phyloP scores from a whole-genome alignment of 371 early-diverging fungal genomes.

The Mortierella sp. region DNA sequence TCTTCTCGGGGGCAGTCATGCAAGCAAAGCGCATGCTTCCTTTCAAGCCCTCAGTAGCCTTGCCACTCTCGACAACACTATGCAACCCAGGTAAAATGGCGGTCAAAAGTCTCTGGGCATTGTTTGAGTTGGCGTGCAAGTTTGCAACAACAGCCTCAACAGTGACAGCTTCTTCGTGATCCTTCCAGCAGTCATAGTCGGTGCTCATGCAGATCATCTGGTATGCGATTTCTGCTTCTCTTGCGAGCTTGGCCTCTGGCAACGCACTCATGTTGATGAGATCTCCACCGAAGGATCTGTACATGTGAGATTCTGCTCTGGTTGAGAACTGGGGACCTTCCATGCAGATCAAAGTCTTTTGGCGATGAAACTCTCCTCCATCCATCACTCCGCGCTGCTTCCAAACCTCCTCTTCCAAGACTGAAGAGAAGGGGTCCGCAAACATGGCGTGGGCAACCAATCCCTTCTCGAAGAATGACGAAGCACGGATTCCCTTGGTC shows the following conservation, averaged over 20 bases:
- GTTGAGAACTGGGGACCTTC: slow-evolving; percentile 98
- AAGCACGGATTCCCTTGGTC: slow-evolving; percentile 90
- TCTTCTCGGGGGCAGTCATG: slow-evolving; percentile 81
- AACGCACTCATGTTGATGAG: slow-evolving; percentile 98
- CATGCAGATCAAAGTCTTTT: slow-evolving; percentile 95
- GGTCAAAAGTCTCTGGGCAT: slow-evolving; percentile 84
- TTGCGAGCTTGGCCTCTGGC: slow-evolving; percentile 97
- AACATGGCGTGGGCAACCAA: slow-evolving; percentile 91
- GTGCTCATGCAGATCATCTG: slow-evolving; percentile 99
- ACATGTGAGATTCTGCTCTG: slow-evolving; percentile 96
- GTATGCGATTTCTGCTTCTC: slow-evolving; percentile 98
- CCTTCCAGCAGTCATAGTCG: slow-evolving; percentile 98
- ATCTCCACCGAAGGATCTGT: slow-evolving; percentile 93
- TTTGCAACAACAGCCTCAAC: slow-evolving; percentile 94
- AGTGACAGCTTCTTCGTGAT: slow-evolving; percentile 90
- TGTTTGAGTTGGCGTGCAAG: slow-evolving; percentile 86
- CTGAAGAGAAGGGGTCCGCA: slow-evolving; percentile 94
- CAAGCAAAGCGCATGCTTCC: slow-evolving; percentile 82
- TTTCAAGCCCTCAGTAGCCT: slow-evolving; percentile 66
- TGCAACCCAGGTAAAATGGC: slow-evolving; percentile 86
- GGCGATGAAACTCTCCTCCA: slow-evolving; percentile 72
- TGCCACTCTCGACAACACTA: slow-evolving; percentile 64
- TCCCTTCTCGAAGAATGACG: slow-evolving; percentile 94
- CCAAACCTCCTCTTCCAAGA: slow-evolving; percentile 80
- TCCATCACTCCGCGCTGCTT: slow-evolving; percentile 63